phyloP scores from a whole-genome alignment of 345 rosid genomes.

The Salix suchowensis region DNA sequence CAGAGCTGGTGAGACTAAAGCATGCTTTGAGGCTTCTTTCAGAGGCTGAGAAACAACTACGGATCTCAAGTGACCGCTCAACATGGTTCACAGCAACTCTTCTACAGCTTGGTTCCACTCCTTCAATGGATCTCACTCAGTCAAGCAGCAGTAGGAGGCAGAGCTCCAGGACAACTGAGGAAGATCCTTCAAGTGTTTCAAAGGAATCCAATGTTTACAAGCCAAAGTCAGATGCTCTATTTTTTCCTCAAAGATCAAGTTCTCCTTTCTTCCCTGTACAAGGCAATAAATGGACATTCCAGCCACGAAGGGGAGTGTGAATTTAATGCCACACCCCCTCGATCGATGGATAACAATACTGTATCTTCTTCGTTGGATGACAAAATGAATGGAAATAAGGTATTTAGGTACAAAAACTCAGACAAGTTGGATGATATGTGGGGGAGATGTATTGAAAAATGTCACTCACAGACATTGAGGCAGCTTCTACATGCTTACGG shows the following conservation, averaged over 20 bases:
- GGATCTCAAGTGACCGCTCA: slow-evolving; percentile 83
- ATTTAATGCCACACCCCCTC: slow-evolving; percentile 40
- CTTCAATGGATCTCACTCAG: slow-evolving; percentile 67
- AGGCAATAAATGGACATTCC: slow-evolving; percentile 39
- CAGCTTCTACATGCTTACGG: slow-evolving; percentile 75
- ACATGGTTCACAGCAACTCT: slow-evolving; percentile 97
- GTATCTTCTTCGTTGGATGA: slow-evolving; percentile 38
- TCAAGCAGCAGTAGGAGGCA: slow-evolving; percentile 77
- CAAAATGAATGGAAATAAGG: slow-evolving; percentile 33
- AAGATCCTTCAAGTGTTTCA: slow-evolving; percentile 68
- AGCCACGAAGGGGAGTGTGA: slow-evolving; percentile 37
- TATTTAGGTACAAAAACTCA: slow-evolving; percentile 43
- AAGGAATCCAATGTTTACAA: slow-evolving; percentile 54
- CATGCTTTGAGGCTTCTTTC: slow-evolving; percentile 95
- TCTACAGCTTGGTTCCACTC: slow-evolving; percentile 83
- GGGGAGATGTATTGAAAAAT: slow-evolving; percentile 74
- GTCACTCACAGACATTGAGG: slow-evolving; percentile 87
- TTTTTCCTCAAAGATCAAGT: slow-evolving; percentile 38
- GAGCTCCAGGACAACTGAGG: slow-evolving; percentile 82
- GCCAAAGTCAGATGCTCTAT: slow-evolving; percentile 50
- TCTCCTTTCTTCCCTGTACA: slow-evolving; percentile 52
- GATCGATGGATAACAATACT: slow-evolving; percentile 26
- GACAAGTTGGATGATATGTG: slow-evolving; percentile 67
- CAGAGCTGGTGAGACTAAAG: slow-evolving; percentile 78
- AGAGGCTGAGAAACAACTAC: slow-evolving; percentile 86